Percentiles rank a stretch among this genome's conserved stretches.
phyloP scores from a whole-genome alignment of 2,329 filamentous ascomycete genomes.

The Sphaerulina vaccinii region DNA sequence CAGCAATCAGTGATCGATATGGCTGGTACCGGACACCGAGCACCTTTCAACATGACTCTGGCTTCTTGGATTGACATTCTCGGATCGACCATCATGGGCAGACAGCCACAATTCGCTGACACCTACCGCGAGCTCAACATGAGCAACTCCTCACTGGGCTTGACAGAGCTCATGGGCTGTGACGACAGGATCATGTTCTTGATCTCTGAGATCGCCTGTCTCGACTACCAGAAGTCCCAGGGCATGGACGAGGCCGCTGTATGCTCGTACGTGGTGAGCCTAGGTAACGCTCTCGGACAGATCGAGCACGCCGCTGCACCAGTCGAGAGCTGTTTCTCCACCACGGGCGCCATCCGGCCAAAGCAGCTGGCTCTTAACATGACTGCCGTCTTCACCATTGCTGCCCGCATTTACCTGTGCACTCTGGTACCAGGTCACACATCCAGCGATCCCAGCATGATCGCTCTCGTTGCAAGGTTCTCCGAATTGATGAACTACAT shows the following conservation, averaged over 20 bases:
- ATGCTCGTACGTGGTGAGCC: slow-evolving; percentile 83
- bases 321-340: slow-evolving; percentile 53
- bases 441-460: slow-evolving; percentile 69
- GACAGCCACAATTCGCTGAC: slow-evolving; percentile 83
- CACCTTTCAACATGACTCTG: slow-evolving; percentile 93
- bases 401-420: slow-evolving; percentile 95
- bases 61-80: slow-evolving; percentile 97
- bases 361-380: slow-evolving; percentile 86
- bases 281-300: slow-evolving; percentile 80
- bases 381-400: slow-evolving; percentile 84
- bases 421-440: slow-evolving; percentile 87
- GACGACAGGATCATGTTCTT: slow-evolving; percentile 97
- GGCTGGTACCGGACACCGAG: slow-evolving; percentile 49
- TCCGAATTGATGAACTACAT: slow-evolving; percentile 76
- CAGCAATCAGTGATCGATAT: slow-evolving; percentile 60
- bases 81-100: slow-evolving; percentile 85
- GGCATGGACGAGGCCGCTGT: slow-evolving; percentile 82
- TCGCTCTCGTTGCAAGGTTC: slow-evolving; percentile 75
- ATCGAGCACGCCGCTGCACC: slow-evolving; percentile 60
- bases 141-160: slow-evolving; percentile 62
- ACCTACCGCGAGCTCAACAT: slow-evolving; percentile 95
- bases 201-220: slow-evolving; percentile 94
- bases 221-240: slow-evolving; percentile 81
- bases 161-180: slow-evolving; percentile 94
- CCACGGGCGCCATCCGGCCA: slow-evolving; percentile 72